Evolutionary conservation across 805 yeast genomes (phyloP), one percentile per base, ranked within the genome.

Genomic region (Pichia heedii): DNA sequence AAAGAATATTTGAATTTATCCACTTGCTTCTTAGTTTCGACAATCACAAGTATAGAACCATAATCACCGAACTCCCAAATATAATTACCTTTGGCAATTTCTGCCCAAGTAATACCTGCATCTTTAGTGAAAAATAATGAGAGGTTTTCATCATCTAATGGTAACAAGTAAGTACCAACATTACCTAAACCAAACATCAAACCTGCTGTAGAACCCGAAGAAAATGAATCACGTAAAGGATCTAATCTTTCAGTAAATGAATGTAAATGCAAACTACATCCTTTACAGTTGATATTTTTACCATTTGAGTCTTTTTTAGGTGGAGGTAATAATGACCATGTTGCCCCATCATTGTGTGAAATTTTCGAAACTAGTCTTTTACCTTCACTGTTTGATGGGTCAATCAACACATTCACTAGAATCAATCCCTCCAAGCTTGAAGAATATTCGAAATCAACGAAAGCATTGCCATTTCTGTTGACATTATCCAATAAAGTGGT

Each of bases 41-140:
- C 90, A 40, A 89, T 60, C 1, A 86, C 86, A 40, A 93, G 63
- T 30, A 93, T 73, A 1, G 95, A 80, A 16, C 98, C 98, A 50
- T 86, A 84, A 61, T 93, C 98, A 49, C 97, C 97, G 61, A 71
- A 93, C 62, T 89, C 97, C 97, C 97, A 93, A 76, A 83, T 82
- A 53, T 76, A 74, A 1, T 77, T 72, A 4, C 94, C 93, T 47
- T 81, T 77, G 46, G 65, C 70, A 24, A 90, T 67, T 61, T 86
- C 95, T 41, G 62, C 75, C 97, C 97, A 93, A 3, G 88, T 74
- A 15, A 78, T 65, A 45, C 98, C 98, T 2, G 93, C 98, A 63
- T 93, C 97, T n/a, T 73, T 69, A 3, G 95, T 79, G 48, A 93
- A 63, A 56, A 75, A 93, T 0, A 96, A 85, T 2, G 82, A 69